Evolutionary conservation across 2,329 filamentous ascomycete genomes (phyloP), one percentile per base, ranked within the genome.

Genomic region (Microcyclospora pomicola): DNA sequence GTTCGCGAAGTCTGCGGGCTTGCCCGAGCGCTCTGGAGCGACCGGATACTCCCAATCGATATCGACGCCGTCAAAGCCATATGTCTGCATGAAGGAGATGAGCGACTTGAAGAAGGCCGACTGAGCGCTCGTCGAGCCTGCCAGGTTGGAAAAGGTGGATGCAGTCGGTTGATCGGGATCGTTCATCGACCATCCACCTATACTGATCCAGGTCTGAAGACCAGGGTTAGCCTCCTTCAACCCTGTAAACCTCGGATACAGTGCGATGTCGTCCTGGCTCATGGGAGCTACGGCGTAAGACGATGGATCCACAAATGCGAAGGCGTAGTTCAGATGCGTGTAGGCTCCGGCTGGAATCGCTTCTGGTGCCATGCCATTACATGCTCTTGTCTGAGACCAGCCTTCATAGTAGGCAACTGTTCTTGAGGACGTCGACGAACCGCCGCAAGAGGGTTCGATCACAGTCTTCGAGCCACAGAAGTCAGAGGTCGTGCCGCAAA

Each of bases 101-200:
- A 42, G 29, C 3, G 15, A 27, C 9, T 35, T 9, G 28, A 35
- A 28, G 19, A 45, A 45, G 10, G 13, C 33, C 13, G 13, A 9
- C 3, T 36, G 34, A 11, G 24, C 36, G 2, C 41, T 37, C 6
- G 51, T 24, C 2, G 44, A 49, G 14, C 41, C 50, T 4, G 51
- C 53, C 43, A 67, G 55, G 27, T 60, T 44, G 2, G 49, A 48
- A 47, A 61, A 64, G 2, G 32, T 31, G 9, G 30, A 19, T 10
- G 36, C 32, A 9, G 38, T 43, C 19, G 19, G 19, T 7, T 28
- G 13, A 5, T 53, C 55, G 9, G 48, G 45, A 32, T 60, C 55
- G n/a, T 57, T 64, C 9, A 59, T 50, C 0, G 51, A 50, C 61
- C 62, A 66, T 6, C 66, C 66, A 9, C 66, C 63, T 12, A 68